Evolutionary conservation across 2,329 filamentous ascomycete genomes (phyloP).

Genomic region (Pseudogymnoascus sp.): DNA sequence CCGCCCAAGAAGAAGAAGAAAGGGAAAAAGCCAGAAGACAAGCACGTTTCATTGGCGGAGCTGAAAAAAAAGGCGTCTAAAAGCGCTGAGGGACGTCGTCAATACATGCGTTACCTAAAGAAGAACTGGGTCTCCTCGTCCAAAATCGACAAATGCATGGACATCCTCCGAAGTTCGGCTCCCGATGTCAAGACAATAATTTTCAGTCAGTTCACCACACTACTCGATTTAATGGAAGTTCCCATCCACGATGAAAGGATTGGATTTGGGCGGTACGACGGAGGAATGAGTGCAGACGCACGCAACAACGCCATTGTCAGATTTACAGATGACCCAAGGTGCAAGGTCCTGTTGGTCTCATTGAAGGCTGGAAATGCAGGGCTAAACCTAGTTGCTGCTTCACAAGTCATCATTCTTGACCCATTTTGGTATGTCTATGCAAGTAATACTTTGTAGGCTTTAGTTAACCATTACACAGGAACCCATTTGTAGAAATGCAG

Average conservation of each 20-base stretch:
- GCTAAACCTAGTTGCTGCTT: conserved; percentile 75
- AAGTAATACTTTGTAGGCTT: background rate
- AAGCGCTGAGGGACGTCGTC: conserved; percentile 54
- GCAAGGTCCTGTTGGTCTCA: conserved; percentile 67
- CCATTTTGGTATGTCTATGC: conserved; percentile 61
- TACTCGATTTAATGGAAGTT: conserved; percentile 70
- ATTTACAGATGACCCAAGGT: conserved; percentile 51
- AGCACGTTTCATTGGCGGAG: conserved; percentile 46
- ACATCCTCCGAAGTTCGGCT: conserved; percentile 30
- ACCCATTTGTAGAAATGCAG: conserved; percentile 86
- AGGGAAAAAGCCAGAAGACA: conserved; percentile 26
- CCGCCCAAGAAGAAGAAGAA: conserved; percentile 19
- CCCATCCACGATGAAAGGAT: conserved; percentile 50
- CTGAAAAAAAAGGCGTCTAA: conserved; percentile 59
- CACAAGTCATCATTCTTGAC: conserved; percentile 81
- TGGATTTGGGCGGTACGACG: conserved; percentile 60
- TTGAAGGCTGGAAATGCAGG: conserved; percentile 78
- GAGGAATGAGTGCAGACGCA: conserved; percentile 58
- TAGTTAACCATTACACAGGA: conserved; percentile 30
- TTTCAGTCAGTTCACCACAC: conserved; percentile 73
- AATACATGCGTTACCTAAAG: conserved; percentile 66
- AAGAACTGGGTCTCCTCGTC: conserved; percentile 66
- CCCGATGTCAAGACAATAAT: conserved; percentile 66
- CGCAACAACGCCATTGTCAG: conserved; percentile 59
- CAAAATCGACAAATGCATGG: conserved; percentile 40